Conservation (phyloP, 805 yeast genomes). For the Torulaspora gathmanii region DNA sequence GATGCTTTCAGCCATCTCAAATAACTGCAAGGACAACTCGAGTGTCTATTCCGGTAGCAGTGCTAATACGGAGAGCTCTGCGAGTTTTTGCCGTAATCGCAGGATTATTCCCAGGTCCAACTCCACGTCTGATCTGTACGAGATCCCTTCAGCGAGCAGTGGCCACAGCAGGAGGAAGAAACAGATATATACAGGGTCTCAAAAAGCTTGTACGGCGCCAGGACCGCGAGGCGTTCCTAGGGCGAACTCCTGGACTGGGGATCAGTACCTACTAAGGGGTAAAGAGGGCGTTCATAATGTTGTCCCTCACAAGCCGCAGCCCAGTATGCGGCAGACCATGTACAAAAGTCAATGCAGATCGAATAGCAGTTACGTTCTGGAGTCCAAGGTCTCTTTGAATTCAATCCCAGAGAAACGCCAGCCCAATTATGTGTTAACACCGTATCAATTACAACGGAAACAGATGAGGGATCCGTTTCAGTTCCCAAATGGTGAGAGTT, state of each 20-base stretch:
- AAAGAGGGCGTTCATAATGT: background rate
- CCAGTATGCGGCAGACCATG: slow-evolving; percentile 1
- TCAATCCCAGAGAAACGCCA: slow-evolving; percentile 10
- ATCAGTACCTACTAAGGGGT: background rate
- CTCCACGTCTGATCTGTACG: slow-evolving; percentile 26
- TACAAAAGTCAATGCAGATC: background rate
- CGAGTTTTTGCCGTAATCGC: background rate
- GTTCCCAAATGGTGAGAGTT: slow-evolving; percentile 35
- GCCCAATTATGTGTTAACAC: slow-evolving; percentile 17
- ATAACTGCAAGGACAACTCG: slow-evolving; percentile 7
- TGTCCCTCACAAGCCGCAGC: slow-evolving; percentile 4
- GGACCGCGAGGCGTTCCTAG: background rate
- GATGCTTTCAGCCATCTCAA: slow-evolving; percentile 9
- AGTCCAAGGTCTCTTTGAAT: slow-evolving; percentile 2
- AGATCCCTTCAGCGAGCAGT: slow-evolving; percentile 9
- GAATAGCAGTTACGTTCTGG: slow-evolving; percentile 1
- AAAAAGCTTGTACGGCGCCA: background rate
- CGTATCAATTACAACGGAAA: slow-evolving; percentile 30
- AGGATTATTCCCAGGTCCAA: slow-evolving; percentile 24
- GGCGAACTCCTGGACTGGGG: background rate
- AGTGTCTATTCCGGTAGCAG: slow-evolving; percentile 16
- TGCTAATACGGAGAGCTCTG: slow-evolving; percentile 2
- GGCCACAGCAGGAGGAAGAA: slow-evolving; percentile 7
- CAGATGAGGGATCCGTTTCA: slow-evolving; percentile 30
- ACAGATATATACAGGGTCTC: background rate